A percentile compares a stretch with the other conserved stretches of the same genome.
phyloP scores from a whole-genome alignment of 768 basidiomycete genomes.

The Pulveroboletus sp. region DNA sequence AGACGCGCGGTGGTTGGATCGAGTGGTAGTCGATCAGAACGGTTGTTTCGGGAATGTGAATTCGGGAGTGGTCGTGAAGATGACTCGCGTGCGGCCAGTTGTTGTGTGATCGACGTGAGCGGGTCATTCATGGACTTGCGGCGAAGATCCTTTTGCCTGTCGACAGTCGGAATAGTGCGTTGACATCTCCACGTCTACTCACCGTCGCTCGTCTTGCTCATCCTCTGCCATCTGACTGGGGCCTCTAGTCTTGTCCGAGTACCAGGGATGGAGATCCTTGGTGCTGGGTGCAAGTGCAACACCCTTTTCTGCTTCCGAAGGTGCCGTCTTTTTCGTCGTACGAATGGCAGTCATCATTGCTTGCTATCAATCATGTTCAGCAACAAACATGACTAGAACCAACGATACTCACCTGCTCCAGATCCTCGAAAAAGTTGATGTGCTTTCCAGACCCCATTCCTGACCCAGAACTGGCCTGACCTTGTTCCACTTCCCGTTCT shows the following conservation, averaged over 20 bases:
- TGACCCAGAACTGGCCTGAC: not conserved
- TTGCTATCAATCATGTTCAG: conserved; percentile 31
- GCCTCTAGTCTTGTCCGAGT: conserved; percentile 37
- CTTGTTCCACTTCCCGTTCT: conserved; percentile 28
- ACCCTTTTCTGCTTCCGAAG: conserved; percentile 65
- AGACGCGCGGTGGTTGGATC: conserved; percentile 55
- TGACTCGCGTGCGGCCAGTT: conserved; percentile 45
- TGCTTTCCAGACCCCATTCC: conserved; percentile 49
- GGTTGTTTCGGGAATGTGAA: conserved; percentile 18
- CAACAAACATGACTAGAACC: not conserved
- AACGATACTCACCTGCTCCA: conserved; percentile 57
- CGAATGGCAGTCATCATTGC: conserved; percentile 45
- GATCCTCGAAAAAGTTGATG: conserved; percentile 81
- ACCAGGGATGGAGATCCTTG: conserved; percentile 84
- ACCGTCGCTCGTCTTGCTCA: conserved; percentile 37
- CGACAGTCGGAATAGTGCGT: not conserved
- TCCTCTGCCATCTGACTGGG: conserved; percentile 28
- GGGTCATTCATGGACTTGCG: conserved; percentile 69
- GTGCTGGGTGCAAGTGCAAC: conserved; percentile 69
- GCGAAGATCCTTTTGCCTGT: conserved; percentile 60
- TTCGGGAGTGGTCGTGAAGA: conserved; percentile 12
- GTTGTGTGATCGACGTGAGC: conserved; percentile 67
- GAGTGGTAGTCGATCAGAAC: conserved; percentile 19
- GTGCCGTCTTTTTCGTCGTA: conserved; percentile 45
- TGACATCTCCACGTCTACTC: not conserved